phyloP scores from a whole-genome alignment of 208 protist species.

The Leishmania amazonensis region DNA sequence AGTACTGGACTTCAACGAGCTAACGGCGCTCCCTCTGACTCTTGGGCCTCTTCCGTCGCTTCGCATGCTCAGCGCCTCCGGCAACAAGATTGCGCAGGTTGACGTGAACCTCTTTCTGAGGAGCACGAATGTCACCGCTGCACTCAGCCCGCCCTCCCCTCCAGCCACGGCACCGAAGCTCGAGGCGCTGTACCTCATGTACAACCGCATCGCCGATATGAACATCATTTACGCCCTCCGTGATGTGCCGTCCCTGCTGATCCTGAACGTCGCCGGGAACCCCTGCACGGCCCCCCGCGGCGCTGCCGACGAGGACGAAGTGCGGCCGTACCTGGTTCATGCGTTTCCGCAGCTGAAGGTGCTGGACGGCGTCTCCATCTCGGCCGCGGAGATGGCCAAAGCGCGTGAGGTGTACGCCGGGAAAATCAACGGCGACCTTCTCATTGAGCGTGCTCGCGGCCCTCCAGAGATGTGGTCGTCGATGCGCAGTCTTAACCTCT shows the following conservation, averaged over 20 bases:
- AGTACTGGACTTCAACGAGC: constrained; percentile 75
- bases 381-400: constrained; percentile 46
- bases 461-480: constrained; percentile 41
- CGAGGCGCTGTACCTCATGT: constrained; percentile 85
- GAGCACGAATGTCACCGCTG: not conserved
- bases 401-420: constrained; percentile 78
- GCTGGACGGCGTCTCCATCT: constrained; percentile 77
- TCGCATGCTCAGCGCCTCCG: constrained; percentile 80
- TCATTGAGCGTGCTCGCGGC: constrained; percentile 58
- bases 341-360: constrained; percentile 93
- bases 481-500: constrained; percentile 72
- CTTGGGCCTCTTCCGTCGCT: constrained; percentile 56
- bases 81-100: constrained; percentile 81
- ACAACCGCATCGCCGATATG: constrained; percentile 78
- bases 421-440: constrained; percentile 75
- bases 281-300: constrained; percentile 30
- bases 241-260: constrained; percentile 80
- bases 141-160: not conserved
- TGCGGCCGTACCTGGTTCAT: constrained; percentile 90
- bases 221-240: constrained; percentile 81
- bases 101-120: constrained; percentile 46
- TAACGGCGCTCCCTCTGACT: constrained; percentile 41
- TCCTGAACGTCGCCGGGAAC: constrained; percentile 92
- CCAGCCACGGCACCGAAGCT: constrained; percentile 23
- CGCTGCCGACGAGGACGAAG: constrained; percentile 35